Evolutionary conservation across 306 rosid species (phyloP).

Genomic region (Begonia masoniana): DNA sequence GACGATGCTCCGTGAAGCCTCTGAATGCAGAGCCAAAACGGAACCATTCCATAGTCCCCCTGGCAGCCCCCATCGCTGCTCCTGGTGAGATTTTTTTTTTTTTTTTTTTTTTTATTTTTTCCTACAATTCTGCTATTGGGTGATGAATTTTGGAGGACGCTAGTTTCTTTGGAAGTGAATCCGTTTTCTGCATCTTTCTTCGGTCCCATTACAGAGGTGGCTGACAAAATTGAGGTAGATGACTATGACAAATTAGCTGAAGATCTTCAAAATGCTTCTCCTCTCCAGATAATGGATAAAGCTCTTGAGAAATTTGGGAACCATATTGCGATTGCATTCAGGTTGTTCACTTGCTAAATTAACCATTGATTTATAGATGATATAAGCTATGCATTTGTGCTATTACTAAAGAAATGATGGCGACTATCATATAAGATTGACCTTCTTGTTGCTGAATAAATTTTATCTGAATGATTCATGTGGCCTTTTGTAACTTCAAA

Average conservation of each 20-base stretch:
- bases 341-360: constrained; percentile 15
- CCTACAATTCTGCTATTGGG: background rate
- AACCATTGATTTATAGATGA: no score
- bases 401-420: no score
- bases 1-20: constrained; percentile 32
- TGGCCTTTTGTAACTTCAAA: no score
- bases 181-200: background rate
- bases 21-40: constrained; percentile 42
- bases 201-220: constrained; percentile 38
- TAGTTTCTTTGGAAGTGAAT: background rate
- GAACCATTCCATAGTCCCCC: constrained; percentile 35
- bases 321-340: constrained; percentile 83
- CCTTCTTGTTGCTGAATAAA: no score
- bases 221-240: constrained; percentile 31
- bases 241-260: constrained; percentile 33
- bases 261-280: constrained; percentile 59
- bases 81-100: constrained; percentile 26
- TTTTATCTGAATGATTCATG: no score
- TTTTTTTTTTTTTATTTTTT: background rate
- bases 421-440: no score
- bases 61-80: constrained; percentile 38
- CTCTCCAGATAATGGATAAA: constrained; percentile 60
- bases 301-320: constrained; percentile 68
- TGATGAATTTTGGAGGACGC: background rate
- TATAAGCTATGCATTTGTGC: no score